A percentile compares a stretch with the other conserved stretches of the same genome.
These are phyloP conservation scores for Umbilicus rupestris DNA, from an alignment of 164 flowering plant genomes.

Conservation along the genomic window DNA sequence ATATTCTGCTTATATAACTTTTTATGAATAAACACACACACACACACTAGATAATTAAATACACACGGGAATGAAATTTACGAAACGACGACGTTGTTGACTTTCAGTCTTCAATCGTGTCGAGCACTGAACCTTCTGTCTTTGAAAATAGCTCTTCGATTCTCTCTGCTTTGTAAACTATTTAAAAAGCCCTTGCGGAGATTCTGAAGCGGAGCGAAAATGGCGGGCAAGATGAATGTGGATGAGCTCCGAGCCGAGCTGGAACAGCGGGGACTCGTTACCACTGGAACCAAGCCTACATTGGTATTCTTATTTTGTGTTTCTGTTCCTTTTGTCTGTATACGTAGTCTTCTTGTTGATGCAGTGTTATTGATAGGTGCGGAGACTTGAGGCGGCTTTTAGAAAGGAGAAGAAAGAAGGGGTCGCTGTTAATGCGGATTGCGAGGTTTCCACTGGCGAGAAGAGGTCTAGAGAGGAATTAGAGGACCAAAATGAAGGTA, in stretches of 20 bases:
- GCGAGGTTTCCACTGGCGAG: neutral
- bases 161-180: neutral
- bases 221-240: constrained; percentile 38
- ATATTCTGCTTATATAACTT: too few species aligned
- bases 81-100: neutral
- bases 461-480: constrained; percentile 26
- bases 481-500: constrained; percentile 11
- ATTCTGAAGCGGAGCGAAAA: constrained; percentile 4
- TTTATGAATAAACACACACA: neutral
- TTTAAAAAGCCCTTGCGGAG: neutral
- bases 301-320: constrained; percentile 14
- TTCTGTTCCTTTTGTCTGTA: neutral
- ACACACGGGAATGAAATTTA: neutral
- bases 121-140: constrained; percentile 5
- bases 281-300: constrained; percentile 40
- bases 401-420: constrained; percentile 22
- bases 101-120: constrained; percentile 2
- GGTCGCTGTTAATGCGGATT: constrained; percentile 7
- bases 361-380: constrained; percentile 25
- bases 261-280: constrained; percentile 38
- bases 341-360: neutral
- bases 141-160: constrained; percentile 5
- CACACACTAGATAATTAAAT: neutral
- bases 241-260: constrained; percentile 45
- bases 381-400: constrained; percentile 45